A percentile compares a stretch with the other conserved stretches of the same genome.
Evolutionary conservation across 2,329 filamentous ascomycete genomes (phyloP).

Genomic region (Tolypocladium cylindrosporum): DNA sequence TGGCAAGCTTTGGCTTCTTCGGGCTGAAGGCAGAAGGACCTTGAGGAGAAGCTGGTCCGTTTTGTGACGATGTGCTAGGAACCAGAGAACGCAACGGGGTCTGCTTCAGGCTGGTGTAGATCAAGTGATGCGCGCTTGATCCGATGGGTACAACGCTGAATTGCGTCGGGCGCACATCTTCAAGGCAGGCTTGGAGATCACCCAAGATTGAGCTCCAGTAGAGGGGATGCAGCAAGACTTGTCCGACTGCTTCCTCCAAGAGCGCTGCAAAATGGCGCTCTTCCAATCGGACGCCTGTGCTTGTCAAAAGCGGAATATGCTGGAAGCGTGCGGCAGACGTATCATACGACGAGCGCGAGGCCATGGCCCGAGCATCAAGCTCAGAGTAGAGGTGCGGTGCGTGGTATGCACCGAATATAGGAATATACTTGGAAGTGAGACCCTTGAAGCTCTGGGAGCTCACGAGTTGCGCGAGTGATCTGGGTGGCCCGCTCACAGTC

Average conservation of each 20-base stretch:
- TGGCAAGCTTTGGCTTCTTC: slow-evolving; percentile 28
- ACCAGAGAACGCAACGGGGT: slow-evolving; percentile 23
- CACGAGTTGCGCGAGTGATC: slow-evolving; percentile 1
- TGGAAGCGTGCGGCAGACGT: background rate
- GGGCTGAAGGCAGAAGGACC: background rate
- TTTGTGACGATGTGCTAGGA: slow-evolving; percentile 8
- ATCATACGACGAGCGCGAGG: background rate
- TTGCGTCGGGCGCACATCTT: background rate
- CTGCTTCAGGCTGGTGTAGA: slow-evolving; percentile 4
- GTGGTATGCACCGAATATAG: slow-evolving; percentile 3
- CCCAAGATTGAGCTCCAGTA: slow-evolving; percentile 1
- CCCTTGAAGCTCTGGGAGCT: slow-evolving; percentile 2
- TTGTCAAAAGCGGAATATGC: background rate
- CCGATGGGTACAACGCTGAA: slow-evolving; percentile 3
- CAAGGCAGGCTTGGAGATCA: background rate
- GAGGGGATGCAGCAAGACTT: slow-evolving; percentile 2
- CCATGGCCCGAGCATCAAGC: background rate
- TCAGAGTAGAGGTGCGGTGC: slow-evolving; percentile 3
- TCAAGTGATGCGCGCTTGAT: slow-evolving; percentile 2
- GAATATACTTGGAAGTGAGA: slow-evolving; percentile 1
- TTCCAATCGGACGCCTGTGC: background rate
- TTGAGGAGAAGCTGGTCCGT: background rate
- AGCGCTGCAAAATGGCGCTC: slow-evolving; percentile 1
- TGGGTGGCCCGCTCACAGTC: slow-evolving; percentile 4
- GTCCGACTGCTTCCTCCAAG: background rate